Evolutionary conservation across 108 stramenopile species (phyloP), one percentile per base, ranked within the genome.

Genomic region (Fragilariopsis cylindrus): DNA sequence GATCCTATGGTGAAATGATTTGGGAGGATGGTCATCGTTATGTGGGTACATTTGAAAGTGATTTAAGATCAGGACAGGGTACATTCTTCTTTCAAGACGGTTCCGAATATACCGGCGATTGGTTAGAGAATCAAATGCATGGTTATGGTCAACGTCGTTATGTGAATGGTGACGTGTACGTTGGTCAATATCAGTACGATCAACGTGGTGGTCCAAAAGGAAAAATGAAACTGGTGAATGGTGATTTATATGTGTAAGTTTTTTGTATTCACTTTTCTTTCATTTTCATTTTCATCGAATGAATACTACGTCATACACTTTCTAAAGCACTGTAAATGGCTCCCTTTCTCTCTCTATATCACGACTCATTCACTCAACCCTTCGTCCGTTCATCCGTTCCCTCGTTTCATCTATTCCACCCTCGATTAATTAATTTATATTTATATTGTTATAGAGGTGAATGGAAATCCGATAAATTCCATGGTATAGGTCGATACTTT

Each of bases 1-100:
- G 90, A 18, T 19, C 30, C 0, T 74, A 80, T 48, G 87, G 87
- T 16, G 55, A 58, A 48, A 41, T 89, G 74, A 79, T 47, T 12
- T 91, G 88, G 88, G 74, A 75, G 42, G 84, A 89, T 62, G 87
- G 87, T 0, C 81, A 89, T 75, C 63, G 69, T 21, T 92, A 86
- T 68, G 76, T 84, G 11, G 90, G 90, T 3, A 72, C 52, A 4
- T 91, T 91, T 60, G 62, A 70, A 48, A 75, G 85, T 70, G 90
- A 86, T 15, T 56, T 62, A 30, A 82, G 88, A 16, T 71, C 86
- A 4, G 90, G 90, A 8, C 66, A 80, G 13, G 90, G 90, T 6
- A 82, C 80, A 12, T 70, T 87, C 21, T 66, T 46, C 42, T 85
- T 82, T 72, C 69, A 65, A 49, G 86, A 91, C 46, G 84, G 84